phyloP scores from a whole-genome alignment of 768 basidiomycete species.

The Hortiboletus flavorubellus region DNA sequence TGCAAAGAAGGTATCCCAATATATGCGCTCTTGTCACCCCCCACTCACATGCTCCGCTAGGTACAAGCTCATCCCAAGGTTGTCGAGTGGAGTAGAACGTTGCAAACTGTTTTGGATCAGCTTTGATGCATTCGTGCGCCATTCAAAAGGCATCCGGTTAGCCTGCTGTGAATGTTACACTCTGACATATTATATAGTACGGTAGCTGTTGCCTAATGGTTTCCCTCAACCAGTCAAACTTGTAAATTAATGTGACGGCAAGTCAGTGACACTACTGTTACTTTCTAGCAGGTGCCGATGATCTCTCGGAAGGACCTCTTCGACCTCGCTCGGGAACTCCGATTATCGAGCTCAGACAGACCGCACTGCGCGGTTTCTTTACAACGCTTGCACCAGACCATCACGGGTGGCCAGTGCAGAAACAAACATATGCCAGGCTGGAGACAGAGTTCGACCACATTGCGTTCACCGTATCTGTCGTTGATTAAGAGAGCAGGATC shows the following conservation, averaged over 20 bases:
- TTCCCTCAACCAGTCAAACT: not conserved
- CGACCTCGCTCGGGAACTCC: not conserved
- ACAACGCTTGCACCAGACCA: not conserved
- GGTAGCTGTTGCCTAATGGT: not conserved
- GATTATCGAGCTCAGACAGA: not conserved
- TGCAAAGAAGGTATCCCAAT: conserved; percentile 54
- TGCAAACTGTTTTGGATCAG: conserved; percentile 44
- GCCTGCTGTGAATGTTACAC: not conserved
- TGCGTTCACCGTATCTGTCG: not conserved
- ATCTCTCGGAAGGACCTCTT: not conserved
- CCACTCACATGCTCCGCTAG: conserved; percentile 33
- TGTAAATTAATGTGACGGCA: too few relatives aligned
- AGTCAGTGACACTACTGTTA: not conserved
- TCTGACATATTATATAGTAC: not conserved
- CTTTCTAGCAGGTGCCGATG: not conserved
- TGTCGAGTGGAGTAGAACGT: conserved; percentile 64
- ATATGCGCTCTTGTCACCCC: not conserved
- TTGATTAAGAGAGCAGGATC: not conserved
- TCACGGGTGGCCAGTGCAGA: not conserved
- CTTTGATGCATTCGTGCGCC: conserved; percentile 2
- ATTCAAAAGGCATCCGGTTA: not conserved
- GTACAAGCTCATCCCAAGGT: conserved; percentile 74
- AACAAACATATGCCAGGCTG: not conserved
- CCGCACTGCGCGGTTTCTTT: not conserved
- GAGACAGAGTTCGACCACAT: not conserved